These are phyloP conservation scores for Cyclospora cayetanensis DNA, from an alignment of 169 alveolate species.

Conservation along the genomic window DNA sequence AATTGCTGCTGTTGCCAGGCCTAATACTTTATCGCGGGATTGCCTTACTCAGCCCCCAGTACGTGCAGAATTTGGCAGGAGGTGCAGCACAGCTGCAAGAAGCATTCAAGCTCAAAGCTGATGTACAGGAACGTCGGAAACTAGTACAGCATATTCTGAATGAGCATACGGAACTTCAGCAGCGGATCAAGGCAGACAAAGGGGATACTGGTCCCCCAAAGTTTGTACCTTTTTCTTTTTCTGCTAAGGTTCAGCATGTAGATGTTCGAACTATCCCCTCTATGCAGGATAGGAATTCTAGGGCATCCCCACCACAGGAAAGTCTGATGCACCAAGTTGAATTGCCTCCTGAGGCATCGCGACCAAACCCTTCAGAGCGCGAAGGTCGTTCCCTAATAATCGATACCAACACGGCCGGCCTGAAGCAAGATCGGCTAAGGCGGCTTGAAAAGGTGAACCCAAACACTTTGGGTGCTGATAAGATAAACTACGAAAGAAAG, in stretches of 20 bases:
- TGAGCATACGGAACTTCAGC: constrained; percentile 54
- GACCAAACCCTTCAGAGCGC: neutral
- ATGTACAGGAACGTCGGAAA: constrained; percentile 61
- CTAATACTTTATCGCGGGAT: constrained; percentile 17
- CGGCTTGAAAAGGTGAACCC: constrained; percentile 48
- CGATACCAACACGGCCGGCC: neutral
- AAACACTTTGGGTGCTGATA: constrained; percentile 29
- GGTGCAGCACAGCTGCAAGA: constrained; percentile 40
- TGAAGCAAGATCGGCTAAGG: constrained; percentile 47
- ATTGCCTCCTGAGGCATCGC: neutral
- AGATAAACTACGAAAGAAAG: neutral
- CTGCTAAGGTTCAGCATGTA: constrained; percentile 62
- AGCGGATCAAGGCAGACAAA: constrained; percentile 25
- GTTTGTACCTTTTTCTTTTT: constrained; percentile 63
- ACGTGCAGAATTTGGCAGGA: constrained; percentile 46
- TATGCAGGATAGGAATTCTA: too few relatives aligned
- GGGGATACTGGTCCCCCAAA: constrained; percentile 69
- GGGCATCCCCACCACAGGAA: neutral
- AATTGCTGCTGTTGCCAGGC: constrained; percentile 53
- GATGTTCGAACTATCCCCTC: constrained; percentile 26
- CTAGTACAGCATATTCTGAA: constrained; percentile 50
- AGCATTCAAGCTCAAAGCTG: constrained; percentile 51
- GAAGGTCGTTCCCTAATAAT: constrained; percentile 25
- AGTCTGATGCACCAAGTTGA: neutral
- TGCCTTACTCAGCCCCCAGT: constrained; percentile 48